Evolutionary conservation across 1,284 basidiomycete species (phyloP).

Genomic region (Lignosus rhinocerotis): DNA sequence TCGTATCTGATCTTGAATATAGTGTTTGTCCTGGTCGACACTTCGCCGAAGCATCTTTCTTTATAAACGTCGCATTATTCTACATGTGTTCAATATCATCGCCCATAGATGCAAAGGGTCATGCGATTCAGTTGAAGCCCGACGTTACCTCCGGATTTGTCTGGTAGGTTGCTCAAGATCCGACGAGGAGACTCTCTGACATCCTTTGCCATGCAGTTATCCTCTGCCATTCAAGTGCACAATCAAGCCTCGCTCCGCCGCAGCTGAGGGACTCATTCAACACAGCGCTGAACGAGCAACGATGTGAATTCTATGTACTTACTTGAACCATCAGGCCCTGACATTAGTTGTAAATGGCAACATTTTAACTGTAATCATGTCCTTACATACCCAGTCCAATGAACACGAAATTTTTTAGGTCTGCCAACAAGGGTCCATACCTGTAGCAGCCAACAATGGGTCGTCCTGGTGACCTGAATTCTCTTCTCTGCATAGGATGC

Average conservation of each 20-base stretch:
- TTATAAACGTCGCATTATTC: not conserved
- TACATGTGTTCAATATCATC: conserved; percentile 2
- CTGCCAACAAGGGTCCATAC: too few relatives aligned
- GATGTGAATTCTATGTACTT: not conserved
- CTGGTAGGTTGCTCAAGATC: not conserved
- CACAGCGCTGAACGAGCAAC: not conserved
- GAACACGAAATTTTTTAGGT: not conserved
- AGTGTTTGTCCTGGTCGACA: conserved; percentile 4
- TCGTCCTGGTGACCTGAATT: not conserved
- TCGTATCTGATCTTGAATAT: not conserved
- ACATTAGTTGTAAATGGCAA: not conserved
- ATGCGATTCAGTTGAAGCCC: not conserved
- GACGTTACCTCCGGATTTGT: not conserved
- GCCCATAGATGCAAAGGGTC: not conserved
- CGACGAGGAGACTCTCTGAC: not conserved
- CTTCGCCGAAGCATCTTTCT: conserved; percentile 5
- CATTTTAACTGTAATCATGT: not conserved
- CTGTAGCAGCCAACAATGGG: not conserved
- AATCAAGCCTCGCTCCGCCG: conserved; percentile 3
- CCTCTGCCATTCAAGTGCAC: conserved; percentile 7
- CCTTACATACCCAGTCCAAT: not conserved
- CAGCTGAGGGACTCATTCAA: not conserved
- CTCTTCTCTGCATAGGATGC: not conserved
- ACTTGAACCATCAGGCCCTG: not conserved
- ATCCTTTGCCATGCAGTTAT: not conserved